These are phyloP conservation scores for Populus hybrid DNA, from an alignment of 441 rosid species.

Conservation along the genomic window DNA sequence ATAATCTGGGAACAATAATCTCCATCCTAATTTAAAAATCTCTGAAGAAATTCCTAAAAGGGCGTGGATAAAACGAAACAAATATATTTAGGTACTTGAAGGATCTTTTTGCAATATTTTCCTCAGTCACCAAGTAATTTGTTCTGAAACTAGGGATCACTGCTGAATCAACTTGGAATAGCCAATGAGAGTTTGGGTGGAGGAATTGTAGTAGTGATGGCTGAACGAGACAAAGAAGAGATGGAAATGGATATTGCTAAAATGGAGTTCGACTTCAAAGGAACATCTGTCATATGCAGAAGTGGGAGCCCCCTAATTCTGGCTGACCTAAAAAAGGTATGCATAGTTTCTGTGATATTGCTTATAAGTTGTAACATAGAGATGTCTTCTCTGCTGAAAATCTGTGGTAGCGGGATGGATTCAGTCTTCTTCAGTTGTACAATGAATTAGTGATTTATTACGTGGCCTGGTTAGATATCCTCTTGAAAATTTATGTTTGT, in stretches of 20 bases:
- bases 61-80: background rate
- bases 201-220: conserved; percentile 72
- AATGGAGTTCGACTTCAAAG: conserved; percentile 75
- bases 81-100: background rate
- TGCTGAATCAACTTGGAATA: conserved; percentile 61
- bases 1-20: background rate
- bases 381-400: background rate
- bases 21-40: background rate
- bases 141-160: conserved; percentile 50
- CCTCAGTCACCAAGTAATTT: conserved; percentile 9
- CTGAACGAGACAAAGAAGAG: conserved; percentile 77
- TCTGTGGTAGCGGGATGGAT: background rate
- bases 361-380: background rate
- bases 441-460: background rate
- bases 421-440: background rate
- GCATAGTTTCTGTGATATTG: background rate
- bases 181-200: conserved; percentile 80
- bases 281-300: conserved; percentile 70
- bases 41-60: background rate
- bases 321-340: conserved; percentile 67
- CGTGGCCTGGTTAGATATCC: background rate
- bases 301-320: conserved; percentile 70
- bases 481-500: background rate
- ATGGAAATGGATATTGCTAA: conserved; percentile 79
- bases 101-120: background rate